Conservation (phyloP, 768 basidiomycete species). For the Boletus rubroflammeus region DNA sequence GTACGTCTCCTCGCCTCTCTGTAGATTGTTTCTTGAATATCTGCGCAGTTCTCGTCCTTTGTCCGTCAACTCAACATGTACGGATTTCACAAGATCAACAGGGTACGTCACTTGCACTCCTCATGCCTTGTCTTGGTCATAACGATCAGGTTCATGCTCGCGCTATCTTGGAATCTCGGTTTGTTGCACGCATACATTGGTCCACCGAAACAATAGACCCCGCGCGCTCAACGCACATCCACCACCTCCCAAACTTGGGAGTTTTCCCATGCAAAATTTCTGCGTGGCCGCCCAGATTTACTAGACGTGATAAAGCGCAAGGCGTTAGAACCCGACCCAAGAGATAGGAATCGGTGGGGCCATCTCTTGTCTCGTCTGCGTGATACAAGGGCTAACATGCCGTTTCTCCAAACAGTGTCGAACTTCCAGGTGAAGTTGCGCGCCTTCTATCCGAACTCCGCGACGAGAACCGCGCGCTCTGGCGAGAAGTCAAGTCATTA, state of each 20-base stretch:
- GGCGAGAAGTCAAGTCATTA: conserved; percentile 32
- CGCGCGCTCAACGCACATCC: conserved; percentile 78
- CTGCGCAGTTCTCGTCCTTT: conserved; percentile 81
- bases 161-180: background rate
- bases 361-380: background rate
- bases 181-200: conserved; percentile 2
- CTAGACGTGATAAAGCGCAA: conserved; percentile 86
- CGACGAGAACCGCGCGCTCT: conserved; percentile 66
- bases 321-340: conserved; percentile 76
- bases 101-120: conserved; percentile 44
- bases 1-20: conserved; percentile 42
- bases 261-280: conserved; percentile 84
- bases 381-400: conserved; percentile 1
- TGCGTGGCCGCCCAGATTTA: conserved; percentile 75
- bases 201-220: conserved; percentile 46
- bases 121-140: conserved; percentile 3
- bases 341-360: conserved; percentile 31
- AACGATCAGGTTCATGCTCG: conserved; percentile 4
- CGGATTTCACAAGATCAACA: conserved; percentile 91
- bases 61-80: conserved; percentile 96
- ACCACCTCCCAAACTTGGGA: conserved; percentile 84
- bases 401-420: conserved; percentile 52
- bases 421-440: conserved; percentile 75
- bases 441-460: conserved; percentile 55
- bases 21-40: conserved; percentile 8